Evolutionary conservation across 177 flowering plant genomes (phyloP).

Genomic region (Vitis hybrid): DNA sequence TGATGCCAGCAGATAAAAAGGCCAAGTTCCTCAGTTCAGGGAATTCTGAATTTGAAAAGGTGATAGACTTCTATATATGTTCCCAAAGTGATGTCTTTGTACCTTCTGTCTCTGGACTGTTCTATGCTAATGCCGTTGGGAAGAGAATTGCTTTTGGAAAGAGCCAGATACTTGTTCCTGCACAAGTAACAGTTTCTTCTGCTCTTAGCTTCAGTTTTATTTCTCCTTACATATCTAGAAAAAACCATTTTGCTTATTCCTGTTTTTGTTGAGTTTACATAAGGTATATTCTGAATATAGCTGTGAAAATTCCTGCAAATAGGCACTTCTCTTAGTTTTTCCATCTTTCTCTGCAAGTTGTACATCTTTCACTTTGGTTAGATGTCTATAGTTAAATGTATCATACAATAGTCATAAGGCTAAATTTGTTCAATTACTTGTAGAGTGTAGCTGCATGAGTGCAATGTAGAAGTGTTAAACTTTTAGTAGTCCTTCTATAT

Average conservation of each 20-base stretch:
- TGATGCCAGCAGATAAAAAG: slow-evolving; percentile 78
- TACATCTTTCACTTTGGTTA: too few relatives aligned
- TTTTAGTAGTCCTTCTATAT: too few relatives aligned
- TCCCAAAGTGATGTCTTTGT: slow-evolving; percentile 87
- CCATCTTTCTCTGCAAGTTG: too few relatives aligned
- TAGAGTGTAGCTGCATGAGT: too few relatives aligned
- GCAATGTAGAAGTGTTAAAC: too few relatives aligned
- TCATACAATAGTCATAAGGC: too few relatives aligned
- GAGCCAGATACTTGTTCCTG: slow-evolving; percentile 78
- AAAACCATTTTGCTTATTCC: slow-evolving; percentile 82
- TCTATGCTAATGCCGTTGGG: slow-evolving; percentile 90
- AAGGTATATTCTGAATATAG: too few relatives aligned
- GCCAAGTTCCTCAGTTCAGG: slow-evolving; percentile 48
- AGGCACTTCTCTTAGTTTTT: too few relatives aligned
- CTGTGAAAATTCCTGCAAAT: too few relatives aligned
- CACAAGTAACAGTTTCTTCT: slow-evolving; percentile 41
- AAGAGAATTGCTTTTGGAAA: slow-evolving; percentile 77
- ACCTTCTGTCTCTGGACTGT: slow-evolving; percentile 90
- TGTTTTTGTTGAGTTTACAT: slow-evolving; percentile 59
- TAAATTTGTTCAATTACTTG: too few relatives aligned
- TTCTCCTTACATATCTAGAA: slow-evolving; percentile 67
- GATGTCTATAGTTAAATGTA: too few relatives aligned
- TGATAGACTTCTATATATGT: slow-evolving; percentile 76
- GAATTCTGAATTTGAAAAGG: slow-evolving; percentile 56
- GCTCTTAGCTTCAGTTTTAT: slow-evolving; percentile 49